Percentiles rank a stretch among this genome's conserved stretches.
These are phyloP conservation scores for Rhizopus delemar DNA, from an alignment of 371 early-diverging fungal genomes.

Conservation along the genomic window DNA sequence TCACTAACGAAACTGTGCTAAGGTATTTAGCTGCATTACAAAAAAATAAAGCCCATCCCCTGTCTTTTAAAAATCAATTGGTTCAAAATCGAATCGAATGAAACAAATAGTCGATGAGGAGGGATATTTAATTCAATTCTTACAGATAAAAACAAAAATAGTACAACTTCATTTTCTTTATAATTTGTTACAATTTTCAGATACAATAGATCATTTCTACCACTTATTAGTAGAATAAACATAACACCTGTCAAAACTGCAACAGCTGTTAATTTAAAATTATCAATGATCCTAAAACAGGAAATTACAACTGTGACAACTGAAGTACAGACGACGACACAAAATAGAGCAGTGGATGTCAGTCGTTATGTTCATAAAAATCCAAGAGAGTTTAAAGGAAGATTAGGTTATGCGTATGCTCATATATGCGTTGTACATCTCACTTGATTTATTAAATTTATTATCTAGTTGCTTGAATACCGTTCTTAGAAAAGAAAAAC, in stretches of 20 bases:
- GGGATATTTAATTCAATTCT: not conserved
- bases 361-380: constrained; percentile 21
- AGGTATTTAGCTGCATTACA: not conserved
- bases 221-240: not conserved
- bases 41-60: not conserved
- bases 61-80: not conserved
- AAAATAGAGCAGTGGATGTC: not conserved
- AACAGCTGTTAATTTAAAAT: not conserved
- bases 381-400: constrained; percentile 25
- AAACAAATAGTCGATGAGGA: not conserved
- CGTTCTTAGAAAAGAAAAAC: constrained; percentile 23
- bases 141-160: constrained; percentile 1
- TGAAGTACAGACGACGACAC: not conserved
- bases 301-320: not conserved
- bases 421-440: not conserved
- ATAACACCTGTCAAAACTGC: not conserved
- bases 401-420: constrained; percentile 28
- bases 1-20: not conserved
- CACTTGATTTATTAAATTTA: not conserved
- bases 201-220: not conserved
- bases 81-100: not conserved
- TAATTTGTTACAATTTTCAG: not conserved
- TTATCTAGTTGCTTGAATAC: constrained; percentile 24
- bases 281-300: not conserved
- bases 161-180: not conserved